Evolutionary conservation across 2,329 filamentous ascomycete genomes (phyloP).

Genomic region (Aspergillaceae sp.): DNA sequence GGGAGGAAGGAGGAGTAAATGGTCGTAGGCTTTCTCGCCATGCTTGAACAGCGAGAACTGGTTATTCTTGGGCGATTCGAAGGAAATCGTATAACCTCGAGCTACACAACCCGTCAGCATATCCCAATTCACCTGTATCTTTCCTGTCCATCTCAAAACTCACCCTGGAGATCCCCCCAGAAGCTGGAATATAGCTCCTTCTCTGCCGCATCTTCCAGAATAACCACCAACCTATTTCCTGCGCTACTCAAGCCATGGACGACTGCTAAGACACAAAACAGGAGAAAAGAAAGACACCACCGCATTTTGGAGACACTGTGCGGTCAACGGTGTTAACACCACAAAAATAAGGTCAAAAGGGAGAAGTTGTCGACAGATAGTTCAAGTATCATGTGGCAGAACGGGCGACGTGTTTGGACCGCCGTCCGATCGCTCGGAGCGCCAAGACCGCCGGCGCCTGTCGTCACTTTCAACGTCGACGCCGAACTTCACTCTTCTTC

Average conservation of each 20-base stretch:
- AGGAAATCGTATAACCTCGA: conserved; percentile 71
- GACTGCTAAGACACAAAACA: conserved; percentile 50
- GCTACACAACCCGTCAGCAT: conserved; percentile 41
- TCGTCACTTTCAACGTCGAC: conserved; percentile 22
- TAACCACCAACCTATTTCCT: conserved; percentile 72
- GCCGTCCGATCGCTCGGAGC: conserved; percentile 8
- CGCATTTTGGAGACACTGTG: conserved; percentile 52
- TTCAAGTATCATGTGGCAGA: conserved; percentile 2
- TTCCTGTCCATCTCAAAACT: conserved; percentile 1
- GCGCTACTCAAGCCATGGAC: conserved; percentile 65
- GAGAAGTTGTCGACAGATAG: conserved; percentile 7
- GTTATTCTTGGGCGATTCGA: conserved; percentile 75
- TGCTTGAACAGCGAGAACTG: conserved; percentile 70
- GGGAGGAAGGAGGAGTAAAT: conserved; percentile 77
- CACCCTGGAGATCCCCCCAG: conserved; percentile 42
- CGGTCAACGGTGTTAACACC: conserved; percentile 16
- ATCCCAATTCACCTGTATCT: conserved; percentile 6
- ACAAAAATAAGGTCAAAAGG: conserved; percentile 7
- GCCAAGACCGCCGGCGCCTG: conserved; percentile 32
- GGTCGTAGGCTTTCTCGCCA: conserved; percentile 83
- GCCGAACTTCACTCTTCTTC: conserved; percentile 12
- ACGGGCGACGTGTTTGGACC: conserved; percentile 37
- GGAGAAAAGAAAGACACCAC: conserved; percentile 62
- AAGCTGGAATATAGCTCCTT: conserved; percentile 78
- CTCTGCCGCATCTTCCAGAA: conserved; percentile 74